phyloP scores from a whole-genome alignment of 306 rosid genomes.

The Cucurbita maxima region DNA sequence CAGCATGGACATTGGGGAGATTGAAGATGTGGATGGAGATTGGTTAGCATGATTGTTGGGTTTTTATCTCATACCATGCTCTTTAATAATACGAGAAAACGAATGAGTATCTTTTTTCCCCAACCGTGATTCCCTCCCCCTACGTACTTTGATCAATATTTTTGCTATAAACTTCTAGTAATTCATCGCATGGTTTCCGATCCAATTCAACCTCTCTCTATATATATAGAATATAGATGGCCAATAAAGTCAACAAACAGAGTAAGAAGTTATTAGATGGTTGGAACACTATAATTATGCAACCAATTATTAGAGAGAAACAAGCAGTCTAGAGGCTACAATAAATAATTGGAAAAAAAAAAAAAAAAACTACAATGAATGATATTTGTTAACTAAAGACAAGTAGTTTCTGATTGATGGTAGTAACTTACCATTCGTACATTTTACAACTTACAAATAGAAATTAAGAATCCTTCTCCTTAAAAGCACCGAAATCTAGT shows the following conservation, averaged over 20 bases:
- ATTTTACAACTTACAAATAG: not conserved
- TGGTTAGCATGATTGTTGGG: slow-evolving; percentile 50
- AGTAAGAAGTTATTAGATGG: no score
- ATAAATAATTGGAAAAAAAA: not conserved
- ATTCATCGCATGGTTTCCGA: no score
- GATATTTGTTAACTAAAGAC: not conserved
- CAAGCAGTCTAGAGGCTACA: not conserved
- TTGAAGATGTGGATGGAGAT: slow-evolving; percentile 66
- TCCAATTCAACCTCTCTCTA: no score
- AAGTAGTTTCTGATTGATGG: not conserved
- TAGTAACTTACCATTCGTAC: not conserved
- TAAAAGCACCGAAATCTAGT: not conserved
- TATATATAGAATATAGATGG: no score
- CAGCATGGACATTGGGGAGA: slow-evolving; percentile 85
- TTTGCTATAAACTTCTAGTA: not conserved
- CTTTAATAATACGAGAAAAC: not conserved
- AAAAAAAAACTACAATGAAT: not conserved
- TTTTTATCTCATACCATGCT: slow-evolving; percentile 9
- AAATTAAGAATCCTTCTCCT: not conserved
- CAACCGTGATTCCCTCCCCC: not conserved
- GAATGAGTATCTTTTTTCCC: not conserved
- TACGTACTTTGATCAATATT: not conserved
- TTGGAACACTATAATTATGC: not conserved
- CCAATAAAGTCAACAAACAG: no score
- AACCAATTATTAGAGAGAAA: not conserved